Evolutionary conservation across 2,329 filamentous ascomycete species (phyloP).

Genomic region (Lithohypha guttulata): DNA sequence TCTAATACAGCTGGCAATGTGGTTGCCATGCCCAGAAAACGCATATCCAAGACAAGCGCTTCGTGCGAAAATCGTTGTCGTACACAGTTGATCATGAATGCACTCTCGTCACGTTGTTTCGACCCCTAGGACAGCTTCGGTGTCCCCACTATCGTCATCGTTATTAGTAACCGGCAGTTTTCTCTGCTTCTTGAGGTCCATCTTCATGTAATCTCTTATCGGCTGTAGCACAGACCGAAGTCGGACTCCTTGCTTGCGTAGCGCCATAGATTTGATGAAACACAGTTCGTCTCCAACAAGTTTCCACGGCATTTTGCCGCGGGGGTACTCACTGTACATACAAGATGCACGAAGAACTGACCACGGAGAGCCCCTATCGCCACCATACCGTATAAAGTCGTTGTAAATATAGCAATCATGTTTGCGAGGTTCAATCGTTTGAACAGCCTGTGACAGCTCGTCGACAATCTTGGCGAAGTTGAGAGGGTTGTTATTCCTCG

Average conservation of each 20-base stretch:
- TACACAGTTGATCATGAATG: too few relatives aligned
- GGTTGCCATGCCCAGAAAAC: too few relatives aligned
- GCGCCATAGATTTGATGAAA: conserved; percentile 22
- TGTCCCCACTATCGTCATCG: too few relatives aligned
- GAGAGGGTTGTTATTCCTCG: background rate
- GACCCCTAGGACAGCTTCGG: too few relatives aligned
- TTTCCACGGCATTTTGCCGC: conserved; percentile 19
- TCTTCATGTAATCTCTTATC: conserved; percentile 1
- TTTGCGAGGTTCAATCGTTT: conserved; percentile 25
- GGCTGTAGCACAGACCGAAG: background rate
- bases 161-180: background rate
- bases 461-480: conserved; percentile 22
- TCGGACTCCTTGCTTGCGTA: background rate
- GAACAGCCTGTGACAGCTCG: conserved; percentile 23
- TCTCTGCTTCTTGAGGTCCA: conserved; percentile 1
- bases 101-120: too few relatives aligned
- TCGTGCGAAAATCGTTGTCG: too few relatives aligned
- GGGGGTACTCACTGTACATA: conserved; percentile 22
- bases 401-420: conserved; percentile 26
- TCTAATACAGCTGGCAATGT: too few relatives aligned
- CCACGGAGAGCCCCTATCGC: conserved; percentile 19
- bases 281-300: conserved; percentile 24
- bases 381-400: conserved; percentile 26
- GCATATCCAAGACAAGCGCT: too few relatives aligned
- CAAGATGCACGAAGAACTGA: conserved; percentile 30